Percentiles rank a stretch among this genome's conserved stretches.
These are phyloP conservation scores for Colletotrichum acutatum DNA, from an alignment of 2,329 filamentous ascomycete genomes.

Conservation along the genomic window DNA sequence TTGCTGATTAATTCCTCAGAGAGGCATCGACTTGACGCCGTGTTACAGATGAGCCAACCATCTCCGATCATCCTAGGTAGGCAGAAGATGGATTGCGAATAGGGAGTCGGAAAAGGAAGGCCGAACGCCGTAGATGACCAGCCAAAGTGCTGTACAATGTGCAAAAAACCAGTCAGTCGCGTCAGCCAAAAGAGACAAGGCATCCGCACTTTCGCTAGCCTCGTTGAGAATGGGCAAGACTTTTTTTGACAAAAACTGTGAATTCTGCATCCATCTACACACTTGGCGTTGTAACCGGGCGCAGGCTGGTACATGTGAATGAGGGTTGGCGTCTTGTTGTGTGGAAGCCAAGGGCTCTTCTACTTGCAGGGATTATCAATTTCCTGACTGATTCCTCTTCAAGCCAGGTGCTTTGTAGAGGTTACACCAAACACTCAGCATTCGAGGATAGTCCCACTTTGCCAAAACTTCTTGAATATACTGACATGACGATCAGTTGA, in stretches of 20 bases:
- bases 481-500: neutral
- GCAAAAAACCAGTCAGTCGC: neutral
- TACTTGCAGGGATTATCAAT: neutral
- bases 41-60: neutral
- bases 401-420: neutral
- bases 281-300: neutral
- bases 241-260: neutral
- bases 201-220: neutral
- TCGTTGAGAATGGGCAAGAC: neutral
- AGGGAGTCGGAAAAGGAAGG: too few species aligned
- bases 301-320: slow-evolving; percentile 1
- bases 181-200: neutral
- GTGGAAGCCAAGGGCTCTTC: neutral
- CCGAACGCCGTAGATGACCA: neutral
- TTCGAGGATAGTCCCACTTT: neutral
- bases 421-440: neutral
- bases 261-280: neutral
- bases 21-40: neutral
- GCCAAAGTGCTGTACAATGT: neutral
- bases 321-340: neutral
- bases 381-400: neutral
- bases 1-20: neutral
- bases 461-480: neutral
- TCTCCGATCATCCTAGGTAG: neutral
- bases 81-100: neutral